Conservation (phyloP, 768 basidiomycete genomes). For the Xerocomus spinulosus region DNA sequence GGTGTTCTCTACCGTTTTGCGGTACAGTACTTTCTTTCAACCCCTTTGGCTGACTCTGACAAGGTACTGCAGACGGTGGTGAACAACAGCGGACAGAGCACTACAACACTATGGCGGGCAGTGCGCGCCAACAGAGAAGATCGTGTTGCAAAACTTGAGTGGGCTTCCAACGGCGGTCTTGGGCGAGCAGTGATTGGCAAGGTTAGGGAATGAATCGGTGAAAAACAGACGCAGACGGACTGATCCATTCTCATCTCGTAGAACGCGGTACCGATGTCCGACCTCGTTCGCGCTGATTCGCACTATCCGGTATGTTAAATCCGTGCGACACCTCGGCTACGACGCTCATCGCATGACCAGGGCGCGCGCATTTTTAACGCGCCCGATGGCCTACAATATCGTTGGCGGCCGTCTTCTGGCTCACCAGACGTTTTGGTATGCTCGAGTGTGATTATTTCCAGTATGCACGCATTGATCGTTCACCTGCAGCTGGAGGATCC, state of each 20-base stretch:
- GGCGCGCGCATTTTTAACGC: constrained; percentile 71
- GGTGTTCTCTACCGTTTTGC: constrained; percentile 79
- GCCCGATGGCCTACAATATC: constrained; percentile 76
- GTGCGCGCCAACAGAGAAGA: constrained; percentile 84
- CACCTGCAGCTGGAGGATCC: constrained; percentile 63
- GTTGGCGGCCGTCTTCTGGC: constrained; percentile 68
- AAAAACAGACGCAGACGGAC: constrained; percentile 13
- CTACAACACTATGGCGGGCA: constrained; percentile 77
- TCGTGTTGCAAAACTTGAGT: constrained; percentile 83
- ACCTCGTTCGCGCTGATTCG: constrained; percentile 71
- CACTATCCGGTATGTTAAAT: constrained; percentile 49
- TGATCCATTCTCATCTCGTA: constrained; percentile 35
- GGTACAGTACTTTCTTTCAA: constrained; percentile 37
- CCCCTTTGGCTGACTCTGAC: constrained; percentile 24
- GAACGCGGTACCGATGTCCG: constrained; percentile 77
- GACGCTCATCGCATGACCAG: constrained; percentile 32
- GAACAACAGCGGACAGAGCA: constrained; percentile 57
- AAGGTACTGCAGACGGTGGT: constrained; percentile 52
- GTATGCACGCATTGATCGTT: constrained; percentile 5
- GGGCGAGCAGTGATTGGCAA: constrained; percentile 85
- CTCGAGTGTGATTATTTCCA: constrained; percentile 11
- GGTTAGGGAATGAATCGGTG: constrained; percentile 37
- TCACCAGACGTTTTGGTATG: constrained; percentile 58
- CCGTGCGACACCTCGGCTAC: constrained; percentile 7
- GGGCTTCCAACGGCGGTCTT: constrained; percentile 77